These are phyloP conservation scores for Drechslerella coelobrocha DNA, from an alignment of 2,329 filamentous ascomycete species.

Conservation along the genomic window DNA sequence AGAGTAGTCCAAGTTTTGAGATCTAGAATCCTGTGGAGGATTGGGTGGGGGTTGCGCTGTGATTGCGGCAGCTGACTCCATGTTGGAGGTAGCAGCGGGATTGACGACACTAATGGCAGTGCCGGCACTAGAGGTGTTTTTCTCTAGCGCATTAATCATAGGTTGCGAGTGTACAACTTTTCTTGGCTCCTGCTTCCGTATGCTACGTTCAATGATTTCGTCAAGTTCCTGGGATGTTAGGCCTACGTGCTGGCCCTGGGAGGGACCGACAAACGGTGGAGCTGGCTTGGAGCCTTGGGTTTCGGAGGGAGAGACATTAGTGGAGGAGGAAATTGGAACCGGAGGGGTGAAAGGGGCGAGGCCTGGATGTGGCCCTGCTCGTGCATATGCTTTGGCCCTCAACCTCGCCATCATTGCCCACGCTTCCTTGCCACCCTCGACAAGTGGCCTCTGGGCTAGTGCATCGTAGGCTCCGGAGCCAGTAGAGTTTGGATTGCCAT, in stretches of 20 bases:
- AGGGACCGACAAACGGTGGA: neutral
- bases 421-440: conserved; percentile 53
- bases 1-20: conserved; percentile 39
- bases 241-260: neutral
- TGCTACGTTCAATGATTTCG: conserved; percentile 47
- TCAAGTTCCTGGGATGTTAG: conserved; percentile 42
- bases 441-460: conserved; percentile 49
- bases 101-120: neutral
- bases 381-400: conserved; percentile 52
- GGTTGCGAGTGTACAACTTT: conserved; percentile 12
- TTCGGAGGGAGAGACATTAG: conserved; percentile 7
- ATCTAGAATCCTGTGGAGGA: conserved; percentile 20
- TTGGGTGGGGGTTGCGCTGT: conserved; percentile 8
- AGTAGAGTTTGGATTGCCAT: conserved; percentile 44
- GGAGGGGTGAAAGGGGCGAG: conserved; percentile 6
- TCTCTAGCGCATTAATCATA: conserved; percentile 25
- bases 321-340: conserved; percentile 9
- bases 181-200: conserved; percentile 23
- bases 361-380: conserved; percentile 13
- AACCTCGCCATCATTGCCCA: conserved; percentile 54
- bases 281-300: conserved; percentile 7
- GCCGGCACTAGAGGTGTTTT: neutral
- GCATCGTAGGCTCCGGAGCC: conserved; percentile 44
- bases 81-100: conserved; percentile 7
- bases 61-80: neutral